phyloP scores from a whole-genome alignment of 345 rosid species.

The Gynandropsis gynandra region DNA sequence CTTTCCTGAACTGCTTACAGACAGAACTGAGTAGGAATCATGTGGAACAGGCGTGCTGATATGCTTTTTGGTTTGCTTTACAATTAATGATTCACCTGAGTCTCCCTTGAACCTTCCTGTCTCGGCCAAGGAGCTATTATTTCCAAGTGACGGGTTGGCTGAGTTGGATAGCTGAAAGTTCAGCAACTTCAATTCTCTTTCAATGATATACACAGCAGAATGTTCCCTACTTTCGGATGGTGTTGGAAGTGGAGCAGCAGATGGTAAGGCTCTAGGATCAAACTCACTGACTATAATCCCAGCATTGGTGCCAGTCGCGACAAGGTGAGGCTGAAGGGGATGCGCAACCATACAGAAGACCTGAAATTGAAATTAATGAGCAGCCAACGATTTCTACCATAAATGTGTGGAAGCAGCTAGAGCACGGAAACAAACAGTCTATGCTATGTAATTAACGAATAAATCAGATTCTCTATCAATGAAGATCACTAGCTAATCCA shows the following conservation, averaged over 20 bases:
- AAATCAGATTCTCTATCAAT: conserved; percentile 2
- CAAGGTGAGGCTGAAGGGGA: conserved; percentile 96
- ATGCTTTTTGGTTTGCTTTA: conserved; percentile 84
- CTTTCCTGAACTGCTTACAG: conserved; percentile 97
- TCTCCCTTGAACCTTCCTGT: conserved; percentile 80
- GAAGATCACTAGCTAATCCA: conserved; percentile 10
- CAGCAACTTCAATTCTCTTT: conserved; percentile 78
- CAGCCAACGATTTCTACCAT: conserved; percentile 20
- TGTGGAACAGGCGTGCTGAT: conserved; percentile 92
- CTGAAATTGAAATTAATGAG: conserved; percentile 38
- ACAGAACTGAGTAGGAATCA: conserved; percentile 92
- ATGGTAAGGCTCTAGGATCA: conserved; percentile 89
- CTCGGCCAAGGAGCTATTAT: conserved; percentile 79
- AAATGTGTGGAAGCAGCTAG: conserved; percentile 9
- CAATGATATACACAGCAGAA: conserved; percentile 81
- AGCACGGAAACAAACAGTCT: conserved; percentile 4
- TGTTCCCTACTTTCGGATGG: conserved; percentile 85
- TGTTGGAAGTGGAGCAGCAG: conserved; percentile 79
- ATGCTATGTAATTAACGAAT: conserved; percentile 5
- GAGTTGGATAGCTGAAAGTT: conserved; percentile 80
- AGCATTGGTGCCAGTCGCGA: conserved; percentile 88
- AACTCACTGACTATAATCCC: conserved; percentile 94
- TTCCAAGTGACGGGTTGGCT: conserved; percentile 81
- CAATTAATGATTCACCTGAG: conserved; percentile 55
- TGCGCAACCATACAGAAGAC: conserved; percentile 98